Conservation (phyloP, 371 early-diverging fungal species). For the Haplosporangium sp. region DNA sequence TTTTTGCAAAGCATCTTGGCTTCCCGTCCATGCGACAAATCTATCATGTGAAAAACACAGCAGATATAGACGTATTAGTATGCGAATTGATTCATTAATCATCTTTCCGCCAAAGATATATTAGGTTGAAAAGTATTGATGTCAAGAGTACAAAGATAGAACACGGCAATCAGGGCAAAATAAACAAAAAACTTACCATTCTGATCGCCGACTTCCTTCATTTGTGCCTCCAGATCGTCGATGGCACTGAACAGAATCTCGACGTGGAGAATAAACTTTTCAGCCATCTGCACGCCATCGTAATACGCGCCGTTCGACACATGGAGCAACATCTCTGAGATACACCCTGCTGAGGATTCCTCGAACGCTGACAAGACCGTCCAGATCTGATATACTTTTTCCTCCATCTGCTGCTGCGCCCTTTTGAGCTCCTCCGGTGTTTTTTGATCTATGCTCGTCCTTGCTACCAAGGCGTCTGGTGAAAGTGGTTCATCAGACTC, state of each 20-base stretch:
- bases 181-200: slow-evolving; percentile 49
- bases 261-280: slow-evolving; percentile 92
- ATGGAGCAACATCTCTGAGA: slow-evolving; percentile 95
- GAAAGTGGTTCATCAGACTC: slow-evolving; percentile 12
- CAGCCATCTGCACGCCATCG: slow-evolving; percentile 90
- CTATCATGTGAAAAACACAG: slow-evolving; percentile 36
- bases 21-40: slow-evolving; percentile 83
- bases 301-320: slow-evolving; percentile 87
- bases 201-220: slow-evolving; percentile 64
- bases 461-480: not conserved
- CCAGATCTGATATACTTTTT: slow-evolving; percentile 93
- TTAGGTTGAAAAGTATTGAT: not conserved
- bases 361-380: slow-evolving; percentile 94
- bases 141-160: slow-evolving; percentile 1
- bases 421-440: slow-evolving; percentile 65
- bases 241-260: slow-evolving; percentile 93
- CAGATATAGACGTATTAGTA: not conserved
- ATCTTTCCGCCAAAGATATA: not conserved
- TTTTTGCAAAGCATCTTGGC: slow-evolving; percentile 92
- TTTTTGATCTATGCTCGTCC: slow-evolving; percentile 39
- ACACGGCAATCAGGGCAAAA: not conserved
- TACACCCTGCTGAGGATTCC: slow-evolving; percentile 96
- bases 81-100: not conserved
- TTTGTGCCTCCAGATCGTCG: slow-evolving; percentile 81
- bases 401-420: slow-evolving; percentile 76